These are phyloP conservation scores for Crucibulum laeve DNA, from an alignment of 768 basidiomycete species.

Conservation along the genomic window DNA sequence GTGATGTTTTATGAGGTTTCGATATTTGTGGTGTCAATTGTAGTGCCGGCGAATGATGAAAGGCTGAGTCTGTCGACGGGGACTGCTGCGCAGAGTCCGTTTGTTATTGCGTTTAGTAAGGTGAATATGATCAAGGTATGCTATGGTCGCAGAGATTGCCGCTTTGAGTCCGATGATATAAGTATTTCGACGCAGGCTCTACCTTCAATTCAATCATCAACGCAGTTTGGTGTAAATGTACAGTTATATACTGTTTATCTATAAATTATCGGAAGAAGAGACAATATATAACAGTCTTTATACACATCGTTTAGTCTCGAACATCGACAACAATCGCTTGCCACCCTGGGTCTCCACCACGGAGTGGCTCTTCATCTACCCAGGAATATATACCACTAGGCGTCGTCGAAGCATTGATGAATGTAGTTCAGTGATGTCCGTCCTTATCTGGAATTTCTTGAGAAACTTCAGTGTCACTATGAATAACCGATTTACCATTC, in stretches of 20 bases:
- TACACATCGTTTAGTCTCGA: slow-evolving; percentile 25
- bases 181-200: slow-evolving; percentile 15
- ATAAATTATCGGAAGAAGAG: too few relatives aligned
- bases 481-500: neutral
- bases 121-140: slow-evolving; percentile 55
- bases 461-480: neutral
- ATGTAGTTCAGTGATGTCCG: slow-evolving; percentile 36
- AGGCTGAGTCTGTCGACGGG: slow-evolving; percentile 17
- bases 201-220: slow-evolving; percentile 44
- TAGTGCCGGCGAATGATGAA: slow-evolving; percentile 58
- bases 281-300: too few relatives aligned
- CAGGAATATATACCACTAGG: slow-evolving; percentile 23
- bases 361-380: slow-evolving; percentile 15
- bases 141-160: neutral
- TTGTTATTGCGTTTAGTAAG: slow-evolving; percentile 64
- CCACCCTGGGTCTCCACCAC: slow-evolving; percentile 36
- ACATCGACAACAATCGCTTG: slow-evolving; percentile 42
- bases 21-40: slow-evolving; percentile 59
- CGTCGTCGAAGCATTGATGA: slow-evolving; percentile 41
- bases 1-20: slow-evolving; percentile 44
- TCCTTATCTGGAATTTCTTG: neutral
- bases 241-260: too few relatives aligned
- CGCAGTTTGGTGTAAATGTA: too few relatives aligned
- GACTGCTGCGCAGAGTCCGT: slow-evolving; percentile 58
- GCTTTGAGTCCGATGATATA: neutral